phyloP scores from a whole-genome alignment of 2,329 filamentous ascomycete genomes.

The Neopestalotiopsis sp. region DNA sequence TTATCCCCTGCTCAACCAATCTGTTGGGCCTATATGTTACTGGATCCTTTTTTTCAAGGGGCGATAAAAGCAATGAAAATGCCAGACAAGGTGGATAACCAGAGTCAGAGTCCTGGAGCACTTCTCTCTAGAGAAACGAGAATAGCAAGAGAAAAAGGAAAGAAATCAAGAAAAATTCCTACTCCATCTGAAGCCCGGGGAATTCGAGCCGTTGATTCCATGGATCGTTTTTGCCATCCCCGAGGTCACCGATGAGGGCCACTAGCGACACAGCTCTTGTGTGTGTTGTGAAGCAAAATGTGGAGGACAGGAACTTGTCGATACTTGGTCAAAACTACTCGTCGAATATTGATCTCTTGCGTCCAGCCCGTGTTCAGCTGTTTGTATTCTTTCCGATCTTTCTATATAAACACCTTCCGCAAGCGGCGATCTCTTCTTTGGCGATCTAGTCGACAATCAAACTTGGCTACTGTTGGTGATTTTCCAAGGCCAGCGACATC shows the following conservation, averaged over 20 bases:
- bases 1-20: slow-evolving; percentile 1
- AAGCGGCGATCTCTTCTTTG: background rate
- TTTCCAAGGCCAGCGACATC: background rate
- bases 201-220: background rate
- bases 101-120: background rate
- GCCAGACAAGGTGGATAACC: slow-evolving; percentile 1
- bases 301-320: background rate
- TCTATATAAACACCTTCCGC: background rate
- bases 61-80: background rate
- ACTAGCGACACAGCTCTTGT: background rate
- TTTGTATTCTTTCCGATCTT: background rate
- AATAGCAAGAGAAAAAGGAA: background rate
- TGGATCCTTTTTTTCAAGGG: background rate
- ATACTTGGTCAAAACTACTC: background rate
- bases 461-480: background rate
- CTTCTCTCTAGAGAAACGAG: background rate
- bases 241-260: background rate
- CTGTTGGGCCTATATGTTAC: background rate
- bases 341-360: background rate
- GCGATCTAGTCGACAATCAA: slow-evolving; percentile 1
- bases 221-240: background rate
- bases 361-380: background rate
- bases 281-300: background rate
- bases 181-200: background rate
- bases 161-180: background rate